Evolutionary conservation across 768 basidiomycete genomes (phyloP), one percentile per base, ranked within the genome.

Genomic region (Pisolithus microcarpus): DNA sequence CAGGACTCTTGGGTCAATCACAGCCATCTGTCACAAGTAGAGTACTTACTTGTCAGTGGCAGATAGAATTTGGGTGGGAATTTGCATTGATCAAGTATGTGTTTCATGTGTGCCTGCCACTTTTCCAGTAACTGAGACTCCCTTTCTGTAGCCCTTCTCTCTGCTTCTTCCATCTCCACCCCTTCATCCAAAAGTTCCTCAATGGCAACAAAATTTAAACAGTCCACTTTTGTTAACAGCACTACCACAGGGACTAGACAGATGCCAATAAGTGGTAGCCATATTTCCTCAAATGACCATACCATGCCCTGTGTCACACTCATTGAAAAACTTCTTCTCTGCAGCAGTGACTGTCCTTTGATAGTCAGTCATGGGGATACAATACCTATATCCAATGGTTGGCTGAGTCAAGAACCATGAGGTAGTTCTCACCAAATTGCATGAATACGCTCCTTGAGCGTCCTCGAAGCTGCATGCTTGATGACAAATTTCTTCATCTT

Each of bases 141-240:
- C 42, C 46, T 54, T 18, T 50, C 38, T 7, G 57, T 48, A 42
- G 63, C 57, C 26, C 30, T 47, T 26, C 24, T 26, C 40, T 37
- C 9, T 11, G 58, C 63, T 4, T 51, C 43, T 10, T 56, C 18
- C 31, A 28, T 19, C 26, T 49, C 53, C 44, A 52, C 10, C 23
- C 52, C 58, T 15, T 58, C 42, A 16, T 46, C 38, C 37, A 46
- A 11, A 13, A 61, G 50, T 28, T 49, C 8, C n/a, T 55, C 36
- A 37, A 54, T 64, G 43, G 61, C 60, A 46, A 56, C 50, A 38
- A 23, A 38, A 43, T 64, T 47, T 4, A 69, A 46, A 26, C 56
- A 64, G 51, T 73, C 72, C 30, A 66, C 65, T 47, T 72, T 73
- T 1, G 69, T 72, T 53, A 74, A 71, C 34, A 74, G 44, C 0